Percentiles rank a stretch among this genome's conserved stretches.
Evolutionary conservation across 805 yeast species (phyloP).

Genomic region (Nakazawaea ishiwadae): DNA sequence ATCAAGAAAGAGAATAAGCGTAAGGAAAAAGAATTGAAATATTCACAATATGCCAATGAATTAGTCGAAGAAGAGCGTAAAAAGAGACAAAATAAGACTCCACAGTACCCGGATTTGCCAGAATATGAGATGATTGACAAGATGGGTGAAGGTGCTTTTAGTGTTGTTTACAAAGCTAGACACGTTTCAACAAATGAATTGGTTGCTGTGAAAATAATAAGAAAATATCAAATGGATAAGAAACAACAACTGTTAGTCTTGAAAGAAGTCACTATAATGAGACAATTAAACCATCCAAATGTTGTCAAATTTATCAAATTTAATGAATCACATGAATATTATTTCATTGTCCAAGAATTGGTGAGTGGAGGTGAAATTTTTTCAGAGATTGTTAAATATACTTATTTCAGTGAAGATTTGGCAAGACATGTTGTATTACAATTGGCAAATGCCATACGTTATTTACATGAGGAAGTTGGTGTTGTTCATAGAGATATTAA

Average conservation of each 20-base stretch:
- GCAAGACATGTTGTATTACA: constrained; percentile 70
- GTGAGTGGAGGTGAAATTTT: constrained; percentile 79
- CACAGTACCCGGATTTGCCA: constrained; percentile 21
- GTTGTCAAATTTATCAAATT: constrained; percentile 51
- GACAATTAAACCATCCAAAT: constrained; percentile 56
- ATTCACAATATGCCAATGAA: constrained; percentile 26
- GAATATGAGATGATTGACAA: constrained; percentile 23
- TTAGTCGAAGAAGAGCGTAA: constrained; percentile 27
- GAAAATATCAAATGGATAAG: constrained; percentile 48
- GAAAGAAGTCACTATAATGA: constrained; percentile 73
- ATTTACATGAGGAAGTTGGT: constrained; percentile 66
- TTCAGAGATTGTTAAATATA: constrained; percentile 71
- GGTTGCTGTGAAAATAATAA: constrained; percentile 75
- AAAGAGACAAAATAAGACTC: constrained; percentile 15
- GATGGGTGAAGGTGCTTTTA: constrained; percentile 88
- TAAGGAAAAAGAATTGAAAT: constrained; percentile 22
- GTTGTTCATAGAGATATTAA: constrained; percentile 79
- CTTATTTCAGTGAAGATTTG: constrained; percentile 70
- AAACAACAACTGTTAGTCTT: constrained; percentile 53
- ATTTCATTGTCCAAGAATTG: constrained; percentile 63
- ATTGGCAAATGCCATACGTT: constrained; percentile 64
- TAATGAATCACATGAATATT: constrained; percentile 45
- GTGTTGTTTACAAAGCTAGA: constrained; percentile 72
- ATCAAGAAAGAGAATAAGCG: neutral
- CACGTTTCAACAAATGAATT: constrained; percentile 35